phyloP scores from a whole-genome alignment of 1,284 basidiomycete genomes.

The Prillingera fragicola region DNA sequence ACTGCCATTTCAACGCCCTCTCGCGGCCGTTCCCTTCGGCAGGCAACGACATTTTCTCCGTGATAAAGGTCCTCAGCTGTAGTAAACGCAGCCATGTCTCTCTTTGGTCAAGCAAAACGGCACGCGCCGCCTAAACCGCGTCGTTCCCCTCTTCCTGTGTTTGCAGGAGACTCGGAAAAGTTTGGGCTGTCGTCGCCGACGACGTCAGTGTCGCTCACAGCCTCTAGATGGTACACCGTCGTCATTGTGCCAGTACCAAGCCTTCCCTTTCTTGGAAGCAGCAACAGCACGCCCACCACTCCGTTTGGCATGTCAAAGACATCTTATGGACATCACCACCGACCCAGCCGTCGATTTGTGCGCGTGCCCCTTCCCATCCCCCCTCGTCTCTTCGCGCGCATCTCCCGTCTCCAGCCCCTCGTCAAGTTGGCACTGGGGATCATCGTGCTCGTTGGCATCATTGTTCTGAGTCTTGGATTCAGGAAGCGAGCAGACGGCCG shows the following conservation, averaged over 20 bases:
- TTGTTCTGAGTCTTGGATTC: slow-evolving; percentile 52
- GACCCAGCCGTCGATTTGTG: slow-evolving; percentile 21
- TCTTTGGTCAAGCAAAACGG: slow-evolving; percentile 48
- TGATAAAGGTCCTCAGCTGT: no score
- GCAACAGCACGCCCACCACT: slow-evolving; percentile 18
- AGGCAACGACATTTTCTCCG: no score
- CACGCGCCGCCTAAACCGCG: slow-evolving; percentile 34
- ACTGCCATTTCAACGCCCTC: no score
- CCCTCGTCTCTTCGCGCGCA: slow-evolving; percentile 51
- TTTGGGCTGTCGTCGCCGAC: slow-evolving; percentile 28
- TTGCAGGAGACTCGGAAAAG: slow-evolving; percentile 35
- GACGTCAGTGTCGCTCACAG: slow-evolving; percentile 10
- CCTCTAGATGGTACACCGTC: slow-evolving; percentile 35
- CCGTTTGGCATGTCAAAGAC: slow-evolving; percentile 7
- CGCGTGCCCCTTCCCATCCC: slow-evolving; percentile 58
- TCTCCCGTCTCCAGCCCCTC: slow-evolving; percentile 54
- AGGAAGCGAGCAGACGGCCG: slow-evolving; percentile 47
- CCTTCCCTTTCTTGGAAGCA: slow-evolving; percentile 18
- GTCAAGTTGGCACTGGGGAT: slow-evolving; percentile 53
- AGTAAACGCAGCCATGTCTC: slow-evolving; percentile 47
- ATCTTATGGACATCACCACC: slow-evolving; percentile 4
- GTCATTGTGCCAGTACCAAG: slow-evolving; percentile 42
- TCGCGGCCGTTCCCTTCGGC: no score
- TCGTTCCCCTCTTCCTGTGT: slow-evolving; percentile 44
- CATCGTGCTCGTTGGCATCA: slow-evolving; percentile 52